Conservation (phyloP, 106 monocot genomes). For the Acorus calamus region DNA sequence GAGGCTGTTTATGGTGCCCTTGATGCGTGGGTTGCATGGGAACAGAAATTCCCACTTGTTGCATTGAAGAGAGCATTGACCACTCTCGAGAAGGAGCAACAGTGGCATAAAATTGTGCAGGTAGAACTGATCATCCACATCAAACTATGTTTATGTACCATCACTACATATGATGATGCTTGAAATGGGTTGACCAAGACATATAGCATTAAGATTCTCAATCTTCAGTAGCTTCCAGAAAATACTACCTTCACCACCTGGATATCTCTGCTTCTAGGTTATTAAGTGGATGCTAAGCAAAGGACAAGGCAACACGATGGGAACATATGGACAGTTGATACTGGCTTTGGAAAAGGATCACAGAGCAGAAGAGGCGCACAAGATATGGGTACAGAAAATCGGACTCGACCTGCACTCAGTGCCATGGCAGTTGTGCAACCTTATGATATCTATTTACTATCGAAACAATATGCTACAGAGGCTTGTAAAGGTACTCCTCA, state of each 20-base stretch:
- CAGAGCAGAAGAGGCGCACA: slow-evolving; percentile 92
- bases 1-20: slow-evolving; percentile 85
- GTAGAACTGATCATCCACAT: slow-evolving; percentile 10
- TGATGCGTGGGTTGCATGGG: slow-evolving; percentile 98
- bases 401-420: slow-evolving; percentile 77
- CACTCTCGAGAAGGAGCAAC: slow-evolving; percentile 72
- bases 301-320: slow-evolving; percentile 87
- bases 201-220: too few species aligned
- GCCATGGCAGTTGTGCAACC: slow-evolving; percentile 82
- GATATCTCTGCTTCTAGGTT: slow-evolving; percentile 26
- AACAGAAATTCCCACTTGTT: slow-evolving; percentile 66
- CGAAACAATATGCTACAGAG: slow-evolving; percentile 93
- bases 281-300: slow-evolving; percentile 98
- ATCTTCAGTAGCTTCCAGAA: too few species aligned
- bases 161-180: not conserved
- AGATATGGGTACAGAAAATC: slow-evolving; percentile 71
- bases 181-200: too few species aligned
- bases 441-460: slow-evolving; percentile 94
- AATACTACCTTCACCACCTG: not conserved
- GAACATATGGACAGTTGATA: slow-evolving; percentile 87
- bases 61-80: slow-evolving; percentile 55
- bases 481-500: slow-evolving; percentile 62
- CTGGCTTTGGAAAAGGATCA: slow-evolving; percentile 85
- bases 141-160: not conserved
- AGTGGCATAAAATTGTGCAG: slow-evolving; percentile 94